phyloP scores from a whole-genome alignment of 306 rosid genomes.

The Prunus salicina region DNA sequence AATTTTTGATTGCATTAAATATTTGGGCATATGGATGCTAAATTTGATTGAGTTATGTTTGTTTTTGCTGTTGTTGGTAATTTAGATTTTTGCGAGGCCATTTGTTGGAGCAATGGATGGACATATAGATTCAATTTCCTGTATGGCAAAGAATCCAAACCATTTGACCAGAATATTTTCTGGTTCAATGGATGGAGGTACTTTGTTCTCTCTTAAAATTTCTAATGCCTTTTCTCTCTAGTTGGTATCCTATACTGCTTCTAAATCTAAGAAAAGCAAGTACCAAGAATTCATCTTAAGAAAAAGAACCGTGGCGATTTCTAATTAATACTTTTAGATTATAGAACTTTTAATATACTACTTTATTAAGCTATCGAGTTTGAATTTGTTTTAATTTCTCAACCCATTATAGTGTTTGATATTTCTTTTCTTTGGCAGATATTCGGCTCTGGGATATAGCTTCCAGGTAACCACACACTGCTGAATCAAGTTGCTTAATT shows the following conservation, averaged over 20 bases:
- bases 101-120: constrained; percentile 96
- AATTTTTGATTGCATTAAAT: background rate
- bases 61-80: background rate
- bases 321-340: background rate
- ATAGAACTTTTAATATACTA: background rate
- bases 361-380: background rate
- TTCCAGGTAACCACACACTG: constrained; percentile 54
- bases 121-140: constrained; percentile 77
- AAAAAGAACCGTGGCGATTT: background rate
- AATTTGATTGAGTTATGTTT: background rate
- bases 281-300: background rate
- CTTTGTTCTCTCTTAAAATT: constrained; percentile 8
- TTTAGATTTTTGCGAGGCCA: constrained; percentile 88
- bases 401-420: background rate
- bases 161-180: constrained; percentile 84
- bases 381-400: constrained; percentile 4
- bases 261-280: background rate
- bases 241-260: background rate
- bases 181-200: constrained; percentile 99
- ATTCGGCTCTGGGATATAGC: constrained; percentile 93
- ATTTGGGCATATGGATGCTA: background rate
- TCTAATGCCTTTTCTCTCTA: background rate
- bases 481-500: background rate
- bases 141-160: constrained; percentile 82
- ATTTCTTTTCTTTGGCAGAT: constrained; percentile 43